Evolutionary conservation across 257 asterid genomes (phyloP).

Genomic region (Solanum chmielewskii): DNA sequence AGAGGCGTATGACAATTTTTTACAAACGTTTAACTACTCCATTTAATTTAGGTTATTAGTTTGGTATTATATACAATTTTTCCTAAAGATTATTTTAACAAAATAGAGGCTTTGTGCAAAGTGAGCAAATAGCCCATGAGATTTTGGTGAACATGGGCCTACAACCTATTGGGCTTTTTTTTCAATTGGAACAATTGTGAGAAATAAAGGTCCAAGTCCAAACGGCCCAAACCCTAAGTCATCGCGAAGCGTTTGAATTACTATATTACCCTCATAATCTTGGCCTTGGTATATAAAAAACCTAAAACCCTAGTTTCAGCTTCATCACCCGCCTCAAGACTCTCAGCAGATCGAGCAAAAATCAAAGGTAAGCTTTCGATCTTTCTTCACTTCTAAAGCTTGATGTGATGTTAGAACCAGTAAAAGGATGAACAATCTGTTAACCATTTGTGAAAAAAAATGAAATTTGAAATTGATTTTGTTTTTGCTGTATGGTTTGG

Average conservation of each 20-base stretch:
- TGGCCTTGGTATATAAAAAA: neutral
- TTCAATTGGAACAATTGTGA: neutral
- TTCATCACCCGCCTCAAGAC: slow-evolving; percentile 15
- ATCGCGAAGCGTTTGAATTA: neutral
- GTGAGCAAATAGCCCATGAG: neutral
- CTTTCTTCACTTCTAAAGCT: neutral
- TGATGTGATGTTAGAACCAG: neutral
- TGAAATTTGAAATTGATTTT: neutral
- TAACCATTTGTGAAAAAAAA: neutral
- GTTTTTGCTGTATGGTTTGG: neutral
- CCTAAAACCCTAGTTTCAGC: slow-evolving; percentile 34
- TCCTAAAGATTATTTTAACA: too few species aligned
- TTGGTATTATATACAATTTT: too few species aligned
- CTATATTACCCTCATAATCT: neutral
- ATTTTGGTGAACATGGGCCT: neutral
- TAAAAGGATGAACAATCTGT: neutral
- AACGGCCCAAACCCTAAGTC: neutral
- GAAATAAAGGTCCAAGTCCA: neutral
- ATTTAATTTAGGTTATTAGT: too few species aligned
- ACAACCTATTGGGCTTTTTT: neutral
- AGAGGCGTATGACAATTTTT: too few species aligned
- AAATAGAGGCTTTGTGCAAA: neutral
- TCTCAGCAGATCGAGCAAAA: neutral
- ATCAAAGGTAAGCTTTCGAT: neutral
- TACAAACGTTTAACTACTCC: too few species aligned